Evolutionary conservation across 176 grass and related monocot species (phyloP).

Genomic region (Stipa capillata): DNA sequence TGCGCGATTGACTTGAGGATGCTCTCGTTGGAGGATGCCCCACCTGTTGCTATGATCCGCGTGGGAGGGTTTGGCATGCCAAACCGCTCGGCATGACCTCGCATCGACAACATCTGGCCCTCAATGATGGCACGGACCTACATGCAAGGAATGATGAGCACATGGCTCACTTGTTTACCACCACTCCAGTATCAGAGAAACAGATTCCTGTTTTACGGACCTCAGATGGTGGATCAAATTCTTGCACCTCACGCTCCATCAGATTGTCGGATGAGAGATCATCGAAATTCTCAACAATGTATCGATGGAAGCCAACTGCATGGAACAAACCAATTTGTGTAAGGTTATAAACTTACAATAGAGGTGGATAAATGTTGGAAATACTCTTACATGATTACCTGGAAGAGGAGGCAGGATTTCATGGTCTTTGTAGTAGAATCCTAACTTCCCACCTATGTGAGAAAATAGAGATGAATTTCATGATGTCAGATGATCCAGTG

Average conservation of each 20-base stretch:
- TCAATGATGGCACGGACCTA: conserved; percentile 78
- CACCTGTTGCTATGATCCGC: conserved; percentile 31
- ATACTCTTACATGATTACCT: conserved; percentile 38
- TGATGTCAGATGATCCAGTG: background rate
- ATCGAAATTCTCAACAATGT: conserved; percentile 42
- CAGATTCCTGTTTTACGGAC: background rate
- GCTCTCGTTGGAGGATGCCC: conserved; percentile 70
- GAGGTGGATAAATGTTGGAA: background rate
- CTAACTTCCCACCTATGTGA: conserved; percentile 66
- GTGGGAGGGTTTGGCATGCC: conserved; percentile 88
- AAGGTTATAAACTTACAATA: background rate
- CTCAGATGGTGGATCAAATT: conserved; percentile 68
- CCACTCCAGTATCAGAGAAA: background rate
- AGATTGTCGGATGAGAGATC: conserved; percentile 35
- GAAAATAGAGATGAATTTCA: background rate
- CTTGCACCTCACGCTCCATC: conserved; percentile 40
- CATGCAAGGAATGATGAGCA: background rate
- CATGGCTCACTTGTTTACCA: background rate
- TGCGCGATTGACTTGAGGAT: conserved; percentile 59
- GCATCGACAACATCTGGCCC: conserved; percentile 86
- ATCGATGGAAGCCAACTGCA: conserved; percentile 51
- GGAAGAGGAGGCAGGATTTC: conserved; percentile 90
- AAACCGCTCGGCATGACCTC: conserved; percentile 87
- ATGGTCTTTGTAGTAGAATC: conserved; percentile 99
- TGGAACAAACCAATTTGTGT: background rate